phyloP scores from a whole-genome alignment of 768 basidiomycete genomes.

The Crassisporium funariophilum region DNA sequence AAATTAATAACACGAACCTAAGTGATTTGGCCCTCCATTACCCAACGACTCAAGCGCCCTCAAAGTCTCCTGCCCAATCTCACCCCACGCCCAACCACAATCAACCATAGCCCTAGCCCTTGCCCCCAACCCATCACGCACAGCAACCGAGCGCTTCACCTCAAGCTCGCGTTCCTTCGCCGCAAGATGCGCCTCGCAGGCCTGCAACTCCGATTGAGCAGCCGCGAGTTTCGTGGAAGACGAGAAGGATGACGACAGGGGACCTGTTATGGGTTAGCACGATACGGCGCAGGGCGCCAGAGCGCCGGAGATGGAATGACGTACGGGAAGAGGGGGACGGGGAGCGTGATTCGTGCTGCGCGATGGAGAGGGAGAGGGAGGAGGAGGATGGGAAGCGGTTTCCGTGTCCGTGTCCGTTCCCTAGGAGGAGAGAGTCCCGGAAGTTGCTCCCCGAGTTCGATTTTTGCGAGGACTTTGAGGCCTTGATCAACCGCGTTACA shows the following conservation, averaged over 20 bases:
- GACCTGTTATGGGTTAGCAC: slow-evolving; percentile 14
- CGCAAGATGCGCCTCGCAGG: slow-evolving; percentile 77
- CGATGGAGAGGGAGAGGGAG: slow-evolving; percentile 30
- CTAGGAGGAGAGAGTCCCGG: slow-evolving; percentile 38
- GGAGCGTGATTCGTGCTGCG: slow-evolving; percentile 22
- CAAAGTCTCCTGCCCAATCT: slow-evolving; percentile 66
- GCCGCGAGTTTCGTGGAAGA: slow-evolving; percentile 55
- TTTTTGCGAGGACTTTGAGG: slow-evolving; percentile 61
- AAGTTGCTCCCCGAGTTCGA: slow-evolving; percentile 37
- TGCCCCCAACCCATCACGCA: slow-evolving; percentile 61
- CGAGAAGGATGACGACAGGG: slow-evolving; percentile 25
- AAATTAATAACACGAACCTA: slow-evolving; percentile 1
- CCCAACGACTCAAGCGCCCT: slow-evolving; percentile 40
- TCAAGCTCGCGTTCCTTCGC: slow-evolving; percentile 68
- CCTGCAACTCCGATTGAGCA: slow-evolving; percentile 79
- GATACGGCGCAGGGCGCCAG: slow-evolving; percentile 13
- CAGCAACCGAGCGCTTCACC: slow-evolving; percentile 49
- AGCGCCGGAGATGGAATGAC: no score
- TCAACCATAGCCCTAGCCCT: slow-evolving; percentile 68
- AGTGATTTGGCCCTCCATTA: slow-evolving; percentile 6
- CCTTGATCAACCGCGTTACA: slow-evolving; percentile 78
- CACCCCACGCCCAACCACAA: slow-evolving; percentile 68
- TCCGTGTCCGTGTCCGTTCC: no score
- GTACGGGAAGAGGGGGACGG: slow-evolving; percentile 23
- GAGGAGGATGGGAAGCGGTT: slow-evolving; percentile 43